These are phyloP conservation scores for Russula abietina DNA, from an alignment of 768 basidiomycete genomes.

Conservation along the genomic window DNA sequence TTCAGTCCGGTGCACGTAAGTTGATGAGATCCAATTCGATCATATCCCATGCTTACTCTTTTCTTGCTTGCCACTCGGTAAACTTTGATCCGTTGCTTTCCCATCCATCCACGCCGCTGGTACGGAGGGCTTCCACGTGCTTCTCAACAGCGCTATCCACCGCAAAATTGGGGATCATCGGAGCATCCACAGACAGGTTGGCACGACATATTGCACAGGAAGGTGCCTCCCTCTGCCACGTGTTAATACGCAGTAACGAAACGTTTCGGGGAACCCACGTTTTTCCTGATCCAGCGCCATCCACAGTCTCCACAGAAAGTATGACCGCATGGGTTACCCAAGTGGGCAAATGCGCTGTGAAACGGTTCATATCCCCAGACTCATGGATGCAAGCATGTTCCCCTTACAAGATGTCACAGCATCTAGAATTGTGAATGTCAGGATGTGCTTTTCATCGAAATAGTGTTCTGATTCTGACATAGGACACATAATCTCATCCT, in stretches of 20 bases:
- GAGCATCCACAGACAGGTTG: slow-evolving; percentile 34
- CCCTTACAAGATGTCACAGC: slow-evolving; percentile 63
- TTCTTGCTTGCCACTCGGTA: slow-evolving; percentile 48
- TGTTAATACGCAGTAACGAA: slow-evolving; percentile 6
- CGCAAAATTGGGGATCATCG: slow-evolving; percentile 60
- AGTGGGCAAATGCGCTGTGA: slow-evolving; percentile 52
- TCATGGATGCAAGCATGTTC: slow-evolving; percentile 3
- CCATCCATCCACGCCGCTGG: slow-evolving; percentile 49
- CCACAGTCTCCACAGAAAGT: slow-evolving; percentile 65
- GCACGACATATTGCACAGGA: slow-evolving; percentile 60
- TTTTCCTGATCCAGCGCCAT: slow-evolving; percentile 50
- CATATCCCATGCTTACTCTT: slow-evolving; percentile 40
- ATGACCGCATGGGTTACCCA: slow-evolving; percentile 70
- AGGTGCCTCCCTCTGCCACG: slow-evolving; percentile 36
- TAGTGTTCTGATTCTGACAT: slow-evolving; percentile 41
- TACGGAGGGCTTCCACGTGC: slow-evolving; percentile 46
- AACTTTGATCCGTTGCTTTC: slow-evolving; percentile 40
- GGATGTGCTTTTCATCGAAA: not conserved
- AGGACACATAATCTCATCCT: slow-evolving; percentile 63
- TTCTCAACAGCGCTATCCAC: slow-evolving; percentile 56
- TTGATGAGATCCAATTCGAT: not conserved
- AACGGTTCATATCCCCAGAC: slow-evolving; percentile 3
- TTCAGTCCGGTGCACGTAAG: slow-evolving; percentile 8
- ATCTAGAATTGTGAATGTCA: slow-evolving; percentile 38
- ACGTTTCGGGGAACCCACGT: slow-evolving; percentile 35